phyloP scores from a whole-genome alignment of 148 eudicot species.

The Rhododendron ferrugineum region DNA sequence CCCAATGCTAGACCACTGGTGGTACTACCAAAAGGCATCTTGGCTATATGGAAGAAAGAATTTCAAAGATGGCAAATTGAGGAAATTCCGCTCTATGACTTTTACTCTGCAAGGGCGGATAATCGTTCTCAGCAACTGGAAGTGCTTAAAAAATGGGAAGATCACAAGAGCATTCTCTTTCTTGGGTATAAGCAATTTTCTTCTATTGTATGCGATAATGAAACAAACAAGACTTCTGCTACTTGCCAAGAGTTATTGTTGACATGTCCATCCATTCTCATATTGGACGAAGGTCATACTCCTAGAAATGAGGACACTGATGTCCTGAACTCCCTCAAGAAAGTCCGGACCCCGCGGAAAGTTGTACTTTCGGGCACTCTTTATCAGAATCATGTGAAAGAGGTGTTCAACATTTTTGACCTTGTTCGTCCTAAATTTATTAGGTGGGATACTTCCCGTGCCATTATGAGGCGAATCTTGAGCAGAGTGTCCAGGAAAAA shows the following conservation, averaged over 20 bases:
- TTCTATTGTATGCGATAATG: slow-evolving; percentile 54
- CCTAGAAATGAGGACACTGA: slow-evolving; percentile 88
- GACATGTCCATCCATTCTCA: slow-evolving; percentile 54
- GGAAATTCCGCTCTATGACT: slow-evolving; percentile 68
- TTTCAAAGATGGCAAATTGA: slow-evolving; percentile 90
- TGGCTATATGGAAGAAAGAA: slow-evolving; percentile 83
- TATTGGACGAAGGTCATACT: slow-evolving; percentile 91
- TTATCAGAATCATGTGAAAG: slow-evolving; percentile 92
- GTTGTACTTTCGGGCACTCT: slow-evolving; percentile 94
- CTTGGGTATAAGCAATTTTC: slow-evolving; percentile 81
- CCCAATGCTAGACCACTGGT: slow-evolving; percentile 78
- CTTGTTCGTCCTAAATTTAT: slow-evolving; percentile 79
- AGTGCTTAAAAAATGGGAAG: slow-evolving; percentile 70
- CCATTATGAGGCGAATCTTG: slow-evolving; percentile 53
- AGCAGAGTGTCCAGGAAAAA: slow-evolving; percentile 50
- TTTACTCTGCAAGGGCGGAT: slow-evolving; percentile 81
- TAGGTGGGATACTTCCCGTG: slow-evolving; percentile 45
- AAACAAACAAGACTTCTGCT: slow-evolving; percentile 32
- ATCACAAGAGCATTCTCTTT: slow-evolving; percentile 60
- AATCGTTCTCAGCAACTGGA: slow-evolving; percentile 63
- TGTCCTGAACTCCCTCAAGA: slow-evolving; percentile 58
- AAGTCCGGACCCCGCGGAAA: slow-evolving; percentile 74
- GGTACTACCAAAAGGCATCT: slow-evolving; percentile 76
- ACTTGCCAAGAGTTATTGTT: slow-evolving; percentile 65
- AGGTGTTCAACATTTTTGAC: slow-evolving; percentile 79